Percentiles rank a stretch among this genome's conserved stretches.
Conservation (phyloP, 1,284 basidiomycete genomes). For the Tilletiaria anomala region DNA sequence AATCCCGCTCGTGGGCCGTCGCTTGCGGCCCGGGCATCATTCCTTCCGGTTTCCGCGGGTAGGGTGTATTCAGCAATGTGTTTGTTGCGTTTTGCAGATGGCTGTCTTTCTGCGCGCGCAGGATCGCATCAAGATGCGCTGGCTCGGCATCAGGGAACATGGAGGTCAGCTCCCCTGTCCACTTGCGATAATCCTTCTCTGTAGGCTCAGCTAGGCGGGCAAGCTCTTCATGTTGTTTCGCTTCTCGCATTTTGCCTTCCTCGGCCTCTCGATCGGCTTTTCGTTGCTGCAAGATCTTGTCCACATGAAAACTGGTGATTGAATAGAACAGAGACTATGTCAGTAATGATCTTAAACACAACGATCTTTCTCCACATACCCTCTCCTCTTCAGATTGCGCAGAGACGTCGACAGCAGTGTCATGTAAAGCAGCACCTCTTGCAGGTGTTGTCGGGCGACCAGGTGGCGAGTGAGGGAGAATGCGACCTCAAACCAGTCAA, state of each 20-base stretch:
- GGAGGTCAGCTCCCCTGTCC: too few species aligned
- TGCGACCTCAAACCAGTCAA: constrained; percentile 72
- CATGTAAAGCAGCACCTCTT: constrained; percentile 57
- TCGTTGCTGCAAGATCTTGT: constrained; percentile 75
- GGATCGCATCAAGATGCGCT: too few species aligned
- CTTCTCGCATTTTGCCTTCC: constrained; percentile 38
- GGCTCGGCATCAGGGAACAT: too few species aligned
- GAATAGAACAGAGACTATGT: too few species aligned
- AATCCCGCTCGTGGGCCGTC: too few species aligned
- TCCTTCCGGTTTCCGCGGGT: too few species aligned
- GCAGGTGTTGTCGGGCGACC: constrained; percentile 28
- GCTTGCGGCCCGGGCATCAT: too few species aligned
- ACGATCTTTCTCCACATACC: too few species aligned
- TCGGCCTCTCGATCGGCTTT: constrained; percentile 55
- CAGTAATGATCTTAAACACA: not conserved
- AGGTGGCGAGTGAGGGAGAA: constrained; percentile 28
- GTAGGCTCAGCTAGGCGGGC: not conserved
- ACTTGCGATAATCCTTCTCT: too few species aligned
- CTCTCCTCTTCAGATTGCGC: constrained; percentile 64
- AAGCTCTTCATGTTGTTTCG: not conserved
- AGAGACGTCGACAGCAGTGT: constrained; percentile 83
- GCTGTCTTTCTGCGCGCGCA: too few species aligned
- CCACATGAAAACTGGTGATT: constrained; percentile 55
- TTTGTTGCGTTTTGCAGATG: too few species aligned
- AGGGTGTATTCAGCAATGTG: too few species aligned